These are phyloP conservation scores for Pleodorina starrii DNA, from an alignment of 139 green algal genomes.

Conservation along the genomic window DNA sequence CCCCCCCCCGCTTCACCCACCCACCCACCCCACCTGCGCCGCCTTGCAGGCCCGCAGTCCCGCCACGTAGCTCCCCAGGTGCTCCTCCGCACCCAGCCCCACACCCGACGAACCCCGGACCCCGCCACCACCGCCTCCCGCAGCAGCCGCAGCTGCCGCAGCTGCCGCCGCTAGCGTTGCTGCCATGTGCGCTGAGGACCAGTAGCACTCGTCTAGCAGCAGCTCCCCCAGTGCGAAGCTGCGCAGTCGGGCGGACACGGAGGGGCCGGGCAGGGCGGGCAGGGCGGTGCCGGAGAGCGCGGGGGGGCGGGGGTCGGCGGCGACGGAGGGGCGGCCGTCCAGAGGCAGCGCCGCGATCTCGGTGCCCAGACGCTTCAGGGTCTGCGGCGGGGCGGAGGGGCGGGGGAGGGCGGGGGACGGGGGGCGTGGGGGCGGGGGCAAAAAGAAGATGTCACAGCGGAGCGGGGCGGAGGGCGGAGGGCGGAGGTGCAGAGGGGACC, in stretches of 20 bases:
- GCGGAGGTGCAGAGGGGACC: neutral
- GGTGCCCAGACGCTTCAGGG: neutral
- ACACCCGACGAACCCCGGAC: neutral
- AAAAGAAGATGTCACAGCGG: neutral
- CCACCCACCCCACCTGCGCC: conserved; percentile 19
- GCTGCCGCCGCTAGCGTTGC: neutral
- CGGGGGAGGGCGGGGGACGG: neutral
- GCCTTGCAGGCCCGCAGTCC: neutral
- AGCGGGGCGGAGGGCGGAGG: neutral
- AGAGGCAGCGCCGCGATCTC: neutral
- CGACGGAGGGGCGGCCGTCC: neutral
- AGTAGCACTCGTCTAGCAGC: conserved; percentile 41
- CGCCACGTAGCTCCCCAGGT: neutral
- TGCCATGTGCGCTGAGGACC: conserved; percentile 22
- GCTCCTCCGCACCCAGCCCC: neutral
- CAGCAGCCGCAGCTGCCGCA: neutral
- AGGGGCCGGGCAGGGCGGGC: neutral
- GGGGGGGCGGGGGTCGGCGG: neutral
- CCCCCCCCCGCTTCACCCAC: too few relatives aligned
- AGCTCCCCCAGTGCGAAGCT: conserved; percentile 10
- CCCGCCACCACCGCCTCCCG: neutral
- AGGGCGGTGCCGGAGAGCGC: neutral
- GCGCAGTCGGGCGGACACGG: neutral
- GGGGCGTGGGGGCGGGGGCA: neutral
- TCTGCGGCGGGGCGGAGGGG: neutral